Evolutionary conservation across 176 grass and related monocot genomes (phyloP).

Genomic region (Oropetium thomaeum): DNA sequence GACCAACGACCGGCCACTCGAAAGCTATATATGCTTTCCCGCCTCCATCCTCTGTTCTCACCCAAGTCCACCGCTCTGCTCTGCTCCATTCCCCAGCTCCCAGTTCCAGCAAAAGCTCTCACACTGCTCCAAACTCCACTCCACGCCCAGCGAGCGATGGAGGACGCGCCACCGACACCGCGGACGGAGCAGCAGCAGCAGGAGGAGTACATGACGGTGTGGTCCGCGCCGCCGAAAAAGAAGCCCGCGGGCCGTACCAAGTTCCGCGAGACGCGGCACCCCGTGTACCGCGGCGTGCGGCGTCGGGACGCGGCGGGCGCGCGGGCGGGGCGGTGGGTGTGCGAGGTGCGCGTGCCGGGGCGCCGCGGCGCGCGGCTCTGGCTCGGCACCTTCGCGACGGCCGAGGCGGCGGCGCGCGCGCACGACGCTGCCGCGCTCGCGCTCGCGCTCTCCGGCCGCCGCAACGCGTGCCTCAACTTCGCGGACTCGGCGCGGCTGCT

Average conservation of each 20-base stretch:
- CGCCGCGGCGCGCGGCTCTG: constrained; percentile 39
- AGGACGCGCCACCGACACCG: neutral
- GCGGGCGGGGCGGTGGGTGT: constrained; percentile 66
- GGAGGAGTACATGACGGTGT: constrained; percentile 34
- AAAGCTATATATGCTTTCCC: constrained; percentile 34
- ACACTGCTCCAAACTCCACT: no score
- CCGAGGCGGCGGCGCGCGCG: constrained; percentile 62
- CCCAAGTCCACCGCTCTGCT: constrained; percentile 20
- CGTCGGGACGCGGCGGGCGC: constrained; percentile 20
- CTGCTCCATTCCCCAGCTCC: constrained; percentile 20
- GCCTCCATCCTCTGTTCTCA: neutral
- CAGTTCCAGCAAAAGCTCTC: neutral
- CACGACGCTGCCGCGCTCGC: constrained; percentile 68
- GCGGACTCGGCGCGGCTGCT: constrained; percentile 53
- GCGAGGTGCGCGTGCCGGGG: constrained; percentile 55
- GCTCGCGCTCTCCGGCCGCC: constrained; percentile 16
- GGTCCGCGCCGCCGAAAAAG: constrained; percentile 44
- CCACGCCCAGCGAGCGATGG: neutral
- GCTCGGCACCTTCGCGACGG: constrained; percentile 70
- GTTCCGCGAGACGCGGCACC: constrained; percentile 77
- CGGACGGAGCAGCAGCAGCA: no score
- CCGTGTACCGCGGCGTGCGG: constrained; percentile 62
- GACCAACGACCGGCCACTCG: neutral
- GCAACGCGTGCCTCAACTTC: constrained; percentile 65
- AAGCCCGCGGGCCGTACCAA: constrained; percentile 63